Conservation (phyloP, 768 basidiomycete genomes). For the Boletales sp. region DNA sequence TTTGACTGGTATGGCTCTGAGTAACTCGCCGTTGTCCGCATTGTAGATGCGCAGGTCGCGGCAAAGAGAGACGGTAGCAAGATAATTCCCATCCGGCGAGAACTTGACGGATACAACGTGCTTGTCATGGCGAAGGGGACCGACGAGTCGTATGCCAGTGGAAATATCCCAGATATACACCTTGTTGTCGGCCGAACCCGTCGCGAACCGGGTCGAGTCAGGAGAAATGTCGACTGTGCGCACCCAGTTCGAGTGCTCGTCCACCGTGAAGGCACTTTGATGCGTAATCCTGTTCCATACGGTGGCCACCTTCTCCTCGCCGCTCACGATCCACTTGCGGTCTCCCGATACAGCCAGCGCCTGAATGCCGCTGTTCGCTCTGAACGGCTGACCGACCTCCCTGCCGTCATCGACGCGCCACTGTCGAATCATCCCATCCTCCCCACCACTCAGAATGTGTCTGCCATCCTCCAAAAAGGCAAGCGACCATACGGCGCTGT, state of each 20-base stretch:
- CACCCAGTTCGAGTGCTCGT: conserved; percentile 1
- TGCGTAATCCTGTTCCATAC: conserved; percentile 1
- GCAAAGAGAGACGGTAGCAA: conserved; percentile 1
- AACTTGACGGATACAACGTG: conserved; percentile 5
- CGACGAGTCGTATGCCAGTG: conserved; percentile 6
- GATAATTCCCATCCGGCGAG: conserved; percentile 5
- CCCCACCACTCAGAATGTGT: conserved; percentile 1
- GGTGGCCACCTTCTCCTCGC: conserved; percentile 2
- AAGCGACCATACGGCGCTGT: not conserved
- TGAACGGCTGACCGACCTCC: conserved; percentile 2
- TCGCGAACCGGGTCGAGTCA: conserved; percentile 9
- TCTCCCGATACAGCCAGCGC: not conserved
- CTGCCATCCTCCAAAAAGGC: conserved; percentile 5
- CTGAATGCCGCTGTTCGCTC: not conserved
- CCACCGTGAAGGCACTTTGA: not conserved
- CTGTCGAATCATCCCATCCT: not conserved
- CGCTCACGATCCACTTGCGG: conserved; percentile 2
- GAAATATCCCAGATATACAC: conserved; percentile 7
- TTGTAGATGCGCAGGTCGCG: conserved; percentile 10
- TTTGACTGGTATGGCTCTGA: not conserved
- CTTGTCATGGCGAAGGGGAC: conserved; percentile 9
- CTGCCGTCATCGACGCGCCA: conserved; percentile 6
- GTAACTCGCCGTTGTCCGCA: conserved; percentile 1
- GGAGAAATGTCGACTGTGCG: not conserved
- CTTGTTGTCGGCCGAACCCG: conserved; percentile 1